These are phyloP conservation scores for Dichomitus squalens DNA, from an alignment of 1,284 basidiomycete genomes.

Conservation along the genomic window DNA sequence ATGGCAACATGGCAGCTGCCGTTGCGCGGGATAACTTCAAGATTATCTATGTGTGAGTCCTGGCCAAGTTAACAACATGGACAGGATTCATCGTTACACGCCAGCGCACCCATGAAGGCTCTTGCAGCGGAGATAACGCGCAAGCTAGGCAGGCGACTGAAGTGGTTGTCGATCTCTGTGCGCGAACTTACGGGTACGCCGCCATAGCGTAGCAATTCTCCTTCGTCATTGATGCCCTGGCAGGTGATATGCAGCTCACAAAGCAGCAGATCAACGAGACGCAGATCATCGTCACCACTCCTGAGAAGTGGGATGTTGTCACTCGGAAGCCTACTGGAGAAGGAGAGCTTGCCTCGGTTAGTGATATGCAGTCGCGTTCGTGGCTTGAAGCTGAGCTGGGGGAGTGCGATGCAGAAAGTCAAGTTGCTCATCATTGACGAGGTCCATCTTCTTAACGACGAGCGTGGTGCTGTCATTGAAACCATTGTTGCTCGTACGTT, in stretches of 20 bases:
- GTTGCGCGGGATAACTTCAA: slow-evolving; percentile 85
- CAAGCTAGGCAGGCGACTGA: slow-evolving; percentile 90
- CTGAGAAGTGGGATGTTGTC: slow-evolving; percentile 99
- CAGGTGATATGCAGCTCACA: slow-evolving; percentile 98
- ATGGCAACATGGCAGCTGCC: slow-evolving; percentile 47
- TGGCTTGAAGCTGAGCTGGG: background rate
- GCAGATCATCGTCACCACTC: slow-evolving; percentile 98
- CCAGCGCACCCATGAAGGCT: slow-evolving; percentile 97
- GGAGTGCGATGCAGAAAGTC: slow-evolving; percentile 63
- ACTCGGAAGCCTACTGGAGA: slow-evolving; percentile 97
- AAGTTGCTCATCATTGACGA: slow-evolving; percentile 98
- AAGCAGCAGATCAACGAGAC: slow-evolving; percentile 94
- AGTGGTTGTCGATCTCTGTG: slow-evolving; percentile 88
- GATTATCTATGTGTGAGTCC: slow-evolving; percentile 90
- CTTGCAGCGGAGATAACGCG: slow-evolving; percentile 94
- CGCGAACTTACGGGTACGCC: slow-evolving; percentile 85
- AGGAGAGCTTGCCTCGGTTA: slow-evolving; percentile 89
- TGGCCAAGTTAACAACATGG: background rate
- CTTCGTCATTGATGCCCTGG: background rate
- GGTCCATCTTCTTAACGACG: slow-evolving; percentile 96
- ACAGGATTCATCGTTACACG: background rate
- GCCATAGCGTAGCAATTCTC: background rate
- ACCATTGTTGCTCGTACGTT: slow-evolving; percentile 97
- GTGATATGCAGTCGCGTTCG: slow-evolving; percentile 26
- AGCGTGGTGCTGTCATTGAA: slow-evolving; percentile 98